Evolutionary conservation across 169 alveolate genomes (phyloP), one percentile per base, ranked within the genome.

Genomic region (Eimeria acervulina): DNA sequence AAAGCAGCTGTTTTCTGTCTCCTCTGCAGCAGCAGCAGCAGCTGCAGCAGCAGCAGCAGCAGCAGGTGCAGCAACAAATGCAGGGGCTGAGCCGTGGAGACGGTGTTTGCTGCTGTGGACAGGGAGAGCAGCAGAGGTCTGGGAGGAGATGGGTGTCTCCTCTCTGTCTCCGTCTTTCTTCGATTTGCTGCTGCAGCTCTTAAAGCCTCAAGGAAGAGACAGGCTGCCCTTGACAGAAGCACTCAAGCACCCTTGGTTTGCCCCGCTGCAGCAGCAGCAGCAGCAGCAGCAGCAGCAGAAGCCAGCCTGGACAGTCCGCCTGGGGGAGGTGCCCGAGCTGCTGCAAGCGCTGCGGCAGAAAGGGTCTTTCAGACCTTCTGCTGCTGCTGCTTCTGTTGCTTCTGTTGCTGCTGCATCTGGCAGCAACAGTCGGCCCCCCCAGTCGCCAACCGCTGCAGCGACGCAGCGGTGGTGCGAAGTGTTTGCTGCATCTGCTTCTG

Each of bases 51-150:
- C 81, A 70, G 55, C 55, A 47, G 55, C 55, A 47, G 5, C 55
- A 47, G 55, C 47, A 15, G 55, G 61, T 19, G 87, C 47, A 36
- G 47, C 87, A 76, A 61, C 87, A 70, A 40, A 36, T 15, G 55
- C 55, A 47, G 55, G 19, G 12, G 5, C 55, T 7, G 51, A 28
- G 21, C 87, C 87, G 1, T 76, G 87, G 87, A 31, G 87, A 40
- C 55, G 87, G 8, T 76, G 87, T 76, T 61, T 76, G 61, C 87
- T 76, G 47, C 87, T 76, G 87, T 76, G 87, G 87, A n/a, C 38
- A 42, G 87, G 87, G 10, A 36, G 61, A 13, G 87, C 87, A 23
- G 61, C 87, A 33, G 87, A 76, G 19, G 87, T 76, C 12, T 76
- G 87, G 87, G 87, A 76, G 47, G 87, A 76, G 61, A 12, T 76